Evolutionary conservation across 1,284 basidiomycete species (phyloP), one percentile per base, ranked within the genome.

Genomic region (Kwoniella shivajii): DNA sequence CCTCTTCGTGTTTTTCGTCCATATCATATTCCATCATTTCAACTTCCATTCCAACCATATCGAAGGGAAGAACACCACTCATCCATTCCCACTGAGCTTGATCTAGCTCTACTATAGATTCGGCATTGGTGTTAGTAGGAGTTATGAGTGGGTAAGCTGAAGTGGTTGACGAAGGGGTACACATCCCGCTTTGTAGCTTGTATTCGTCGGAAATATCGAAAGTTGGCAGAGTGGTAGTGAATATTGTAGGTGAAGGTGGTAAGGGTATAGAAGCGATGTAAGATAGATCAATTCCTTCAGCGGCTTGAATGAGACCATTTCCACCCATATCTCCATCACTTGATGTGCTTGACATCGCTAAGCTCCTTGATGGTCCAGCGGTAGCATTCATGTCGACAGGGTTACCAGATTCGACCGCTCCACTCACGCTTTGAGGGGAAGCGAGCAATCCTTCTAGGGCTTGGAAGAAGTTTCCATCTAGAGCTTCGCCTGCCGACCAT

Each of bases 201-300:
- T 31, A 33, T 9, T 39, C 24, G 29, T 22, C 34, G 7, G 20
- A 16, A 20, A 29, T 18, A 18, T 49, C 47, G 6, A 26, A 43
- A 18, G 27, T n/a, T 2, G 26, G 31, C 16, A 53, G 16, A 10
- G 27, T 26, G 43, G 30, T 45, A 13, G 51, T 33, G 6, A 20
- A 44, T 4, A 1, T 38, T 0, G 22, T 45, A 1, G 51, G 51
- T 1, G 51, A 53, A 30, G 43, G 22, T 11, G 51, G 51, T 20
- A 53, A 26, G 4, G 51, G 51, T 33, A 53, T 53, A 37, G 30
- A 38, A 45, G 51, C 51, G 24, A 53, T 53, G 30, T 53, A 46
- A 43, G 39, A 43, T 1, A 53, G 31, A 44, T 53, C 51, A 6
- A 45, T 38, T 1, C 41, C 43, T 27, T 36, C 42, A n/a, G 18